Evolutionary conservation across 2,329 filamentous ascomycete genomes (phyloP), one percentile per base, ranked within the genome.

Genomic region (Aspergillus cejpii): DNA sequence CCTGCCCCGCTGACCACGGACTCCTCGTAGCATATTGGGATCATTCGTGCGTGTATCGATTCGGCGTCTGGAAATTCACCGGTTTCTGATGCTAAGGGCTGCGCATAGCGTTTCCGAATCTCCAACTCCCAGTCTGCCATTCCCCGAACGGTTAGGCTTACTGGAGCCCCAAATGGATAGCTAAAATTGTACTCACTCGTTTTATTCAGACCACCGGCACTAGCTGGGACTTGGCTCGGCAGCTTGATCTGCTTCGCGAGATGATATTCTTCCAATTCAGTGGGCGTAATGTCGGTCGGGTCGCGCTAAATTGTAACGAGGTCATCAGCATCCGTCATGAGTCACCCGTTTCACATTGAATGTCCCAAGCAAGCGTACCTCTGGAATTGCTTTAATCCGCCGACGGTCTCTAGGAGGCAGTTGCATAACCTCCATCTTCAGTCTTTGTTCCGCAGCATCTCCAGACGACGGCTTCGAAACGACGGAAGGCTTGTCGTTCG

Each of bases 141-240:
- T 24, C 39, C 33, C 39, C 29, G 44, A 15, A 40, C 27, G 37
- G 47, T 60, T 48, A 62, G 55, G 29, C 21, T 42, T 38, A 14
- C 10, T 28, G 15, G 15, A 27, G n/a, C n/a, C 19, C 3, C 26
- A 19, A 14, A 33, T 23, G 11, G 7, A 28, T 17, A 29, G 6
- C 37, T 24, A 20, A 6, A 6, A 10, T 17, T 27, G 20, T 21
- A 52, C 82, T 62, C 74, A 88, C 84, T 80, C 27, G 77, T 94
- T 74, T 91, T 88, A 54, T 87, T 89, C 37, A 91, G 75, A 15
- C 84, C 84, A 21, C 81, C 83, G 19, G 84, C 83, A 59, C 81
- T 82, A 21, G 82, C 76, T 20, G 84, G 81, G 6, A 81, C 77
- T 45, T 87, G 79, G 23, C 83, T 76, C 21, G 76, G 73, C 36